Conservation (phyloP, 2,329 filamentous ascomycete species). For the Stachybotrys echinatus region DNA sequence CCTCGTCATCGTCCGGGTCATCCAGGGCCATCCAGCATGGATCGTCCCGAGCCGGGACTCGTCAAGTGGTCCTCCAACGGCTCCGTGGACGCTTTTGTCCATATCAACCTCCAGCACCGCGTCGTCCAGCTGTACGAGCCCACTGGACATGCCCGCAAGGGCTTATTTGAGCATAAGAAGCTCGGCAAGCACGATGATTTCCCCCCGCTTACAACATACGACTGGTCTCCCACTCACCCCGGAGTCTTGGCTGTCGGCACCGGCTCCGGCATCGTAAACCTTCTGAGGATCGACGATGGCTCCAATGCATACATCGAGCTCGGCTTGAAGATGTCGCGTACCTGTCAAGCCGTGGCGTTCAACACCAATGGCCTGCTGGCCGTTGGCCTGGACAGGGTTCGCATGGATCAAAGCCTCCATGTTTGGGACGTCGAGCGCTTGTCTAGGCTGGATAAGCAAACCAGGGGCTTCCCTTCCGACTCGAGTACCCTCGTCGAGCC, state of each 20-base stretch:
- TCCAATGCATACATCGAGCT: slow-evolving; percentile 62
- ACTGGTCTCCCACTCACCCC: slow-evolving; percentile 58
- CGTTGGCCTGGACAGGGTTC: slow-evolving; percentile 73
- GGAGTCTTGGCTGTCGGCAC: slow-evolving; percentile 72
- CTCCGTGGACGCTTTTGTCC: slow-evolving; percentile 54
- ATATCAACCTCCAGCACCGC: slow-evolving; percentile 59
- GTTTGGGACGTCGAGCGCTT: slow-evolving; percentile 73
- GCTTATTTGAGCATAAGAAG: slow-evolving; percentile 52
- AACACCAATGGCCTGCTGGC: slow-evolving; percentile 67
- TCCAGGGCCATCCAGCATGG: slow-evolving; percentile 33
- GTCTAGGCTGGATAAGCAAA: slow-evolving; percentile 40
- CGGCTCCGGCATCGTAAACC: slow-evolving; percentile 66
- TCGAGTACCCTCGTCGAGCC: slow-evolving; percentile 49
- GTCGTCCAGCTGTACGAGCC: slow-evolving; percentile 60
- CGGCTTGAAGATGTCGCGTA: slow-evolving; percentile 67
- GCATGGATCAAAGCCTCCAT: slow-evolving; percentile 77
- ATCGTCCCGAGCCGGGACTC: slow-evolving; percentile 56
- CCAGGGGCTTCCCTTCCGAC: slow-evolving; percentile 44
- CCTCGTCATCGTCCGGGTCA: not conserved
- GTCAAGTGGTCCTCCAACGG: slow-evolving; percentile 63
- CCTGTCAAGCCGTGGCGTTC: slow-evolving; percentile 78
- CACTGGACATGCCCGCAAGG: slow-evolving; percentile 51
- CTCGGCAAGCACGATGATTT: slow-evolving; percentile 57
- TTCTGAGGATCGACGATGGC: slow-evolving; percentile 67
- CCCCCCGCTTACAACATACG: slow-evolving; percentile 58